These are phyloP conservation scores for Papilionanthe hybrid DNA, from an alignment of 116 monocot species.

Conservation along the genomic window DNA sequence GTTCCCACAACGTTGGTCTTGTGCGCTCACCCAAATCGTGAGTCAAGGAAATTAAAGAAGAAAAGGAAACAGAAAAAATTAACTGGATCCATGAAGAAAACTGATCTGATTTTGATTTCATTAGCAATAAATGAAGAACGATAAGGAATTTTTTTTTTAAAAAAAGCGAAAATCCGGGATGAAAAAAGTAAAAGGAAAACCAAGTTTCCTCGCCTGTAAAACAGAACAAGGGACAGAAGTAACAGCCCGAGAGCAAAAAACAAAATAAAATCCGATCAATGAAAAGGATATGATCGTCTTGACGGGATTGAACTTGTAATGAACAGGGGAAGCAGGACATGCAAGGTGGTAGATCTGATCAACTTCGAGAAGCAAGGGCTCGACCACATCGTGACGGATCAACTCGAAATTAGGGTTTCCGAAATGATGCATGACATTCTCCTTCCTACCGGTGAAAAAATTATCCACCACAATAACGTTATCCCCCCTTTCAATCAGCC, in stretches of 20 bases:
- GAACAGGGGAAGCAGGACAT: slow-evolving; percentile 94
- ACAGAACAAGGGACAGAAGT: background rate
- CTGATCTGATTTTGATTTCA: background rate
- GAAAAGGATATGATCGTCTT: slow-evolving; percentile 99
- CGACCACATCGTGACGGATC: slow-evolving; percentile 90
- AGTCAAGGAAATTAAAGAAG: slow-evolving; percentile 6
- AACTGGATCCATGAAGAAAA: background rate
- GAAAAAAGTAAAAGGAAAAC: background rate
- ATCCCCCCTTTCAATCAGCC: slow-evolving; percentile 77
- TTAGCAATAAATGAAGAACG: background rate
- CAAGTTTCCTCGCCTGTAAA: background rate
- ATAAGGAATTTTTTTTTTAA: background rate
- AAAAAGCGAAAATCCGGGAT: background rate
- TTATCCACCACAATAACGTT: slow-evolving; percentile 94
- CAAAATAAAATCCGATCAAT: background rate
- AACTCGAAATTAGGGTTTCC: slow-evolving; percentile 89
- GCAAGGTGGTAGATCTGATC: slow-evolving; percentile 99
- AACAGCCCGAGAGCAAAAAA: background rate
- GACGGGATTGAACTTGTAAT: slow-evolving; percentile 98
- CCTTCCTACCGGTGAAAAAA: slow-evolving; percentile 93
- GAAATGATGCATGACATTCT: slow-evolving; percentile 94
- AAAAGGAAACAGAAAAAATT: background rate
- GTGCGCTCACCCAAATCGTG: slow-evolving; percentile 19
- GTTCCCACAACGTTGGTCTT: slow-evolving; percentile 97
- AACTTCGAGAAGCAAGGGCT: slow-evolving; percentile 85